phyloP scores from a whole-genome alignment of 768 basidiomycete species.

The Austroboletus eburneus region DNA sequence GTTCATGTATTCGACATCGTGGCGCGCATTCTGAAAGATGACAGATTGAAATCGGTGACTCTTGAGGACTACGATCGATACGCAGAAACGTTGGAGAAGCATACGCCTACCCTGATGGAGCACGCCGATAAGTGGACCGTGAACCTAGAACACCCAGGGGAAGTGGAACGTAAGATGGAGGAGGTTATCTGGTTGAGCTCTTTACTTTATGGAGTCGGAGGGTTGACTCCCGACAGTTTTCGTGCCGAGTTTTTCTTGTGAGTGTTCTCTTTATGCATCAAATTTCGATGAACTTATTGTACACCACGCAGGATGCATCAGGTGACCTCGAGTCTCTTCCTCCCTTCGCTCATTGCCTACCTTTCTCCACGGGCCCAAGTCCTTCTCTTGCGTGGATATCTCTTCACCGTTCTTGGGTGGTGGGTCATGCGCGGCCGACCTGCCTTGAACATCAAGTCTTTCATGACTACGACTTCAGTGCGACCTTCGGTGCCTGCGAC shows the following conservation, averaged over 20 bases:
- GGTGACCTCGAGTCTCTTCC: conserved; percentile 30
- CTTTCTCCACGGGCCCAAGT: conserved; percentile 17
- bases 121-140: conserved; percentile 41
- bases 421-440: conserved; percentile 33
- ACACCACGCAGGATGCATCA: conserved; percentile 20
- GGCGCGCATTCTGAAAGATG: conserved; percentile 49
- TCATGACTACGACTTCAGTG: conserved; percentile 26
- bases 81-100: not conserved
- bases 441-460: conserved; percentile 25
- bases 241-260: conserved; percentile 49
- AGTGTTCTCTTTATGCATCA: not conserved
- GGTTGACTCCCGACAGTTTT: conserved; percentile 49
- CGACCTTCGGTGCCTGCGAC: conserved; percentile 8
- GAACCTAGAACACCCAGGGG: conserved; percentile 31
- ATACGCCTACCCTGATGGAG: conserved; percentile 2
- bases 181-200: conserved; percentile 56
- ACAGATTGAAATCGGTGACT: not conserved
- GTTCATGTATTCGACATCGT: conserved; percentile 46
- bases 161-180: conserved; percentile 53
- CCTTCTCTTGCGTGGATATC: conserved; percentile 28
- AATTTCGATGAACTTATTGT: not conserved
- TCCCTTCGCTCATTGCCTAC: conserved; percentile 21
- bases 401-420: conserved; percentile 21
- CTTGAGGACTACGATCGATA: not conserved
- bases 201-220: conserved; percentile 55